Evolutionary conservation across 2,329 filamentous ascomycete genomes (phyloP).

Genomic region (Colletotrichum costaricense): DNA sequence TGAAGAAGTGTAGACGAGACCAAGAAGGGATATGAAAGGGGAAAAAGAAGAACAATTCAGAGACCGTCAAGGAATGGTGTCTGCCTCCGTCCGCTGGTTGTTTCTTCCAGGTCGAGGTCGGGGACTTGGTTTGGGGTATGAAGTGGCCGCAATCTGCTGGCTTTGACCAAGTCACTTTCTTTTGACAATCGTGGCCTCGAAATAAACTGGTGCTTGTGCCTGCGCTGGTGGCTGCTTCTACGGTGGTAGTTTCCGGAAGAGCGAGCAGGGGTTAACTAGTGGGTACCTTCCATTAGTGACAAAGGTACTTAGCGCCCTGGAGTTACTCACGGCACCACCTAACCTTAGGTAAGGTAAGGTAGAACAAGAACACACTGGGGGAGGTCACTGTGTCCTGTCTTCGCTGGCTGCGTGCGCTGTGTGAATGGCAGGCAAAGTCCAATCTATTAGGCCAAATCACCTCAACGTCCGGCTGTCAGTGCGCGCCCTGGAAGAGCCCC

Average conservation of each 20-base stretch:
- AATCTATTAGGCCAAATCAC: neutral
- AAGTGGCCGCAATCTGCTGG: slow-evolving; percentile 13
- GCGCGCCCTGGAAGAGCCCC: slow-evolving; percentile 3
- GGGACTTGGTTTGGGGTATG: neutral
- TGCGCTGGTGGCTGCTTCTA: neutral
- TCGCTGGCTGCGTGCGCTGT: neutral
- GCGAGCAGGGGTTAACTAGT: neutral
- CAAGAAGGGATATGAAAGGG: neutral
- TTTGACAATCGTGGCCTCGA: slow-evolving; percentile 50
- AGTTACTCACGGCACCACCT: too few relatives aligned
- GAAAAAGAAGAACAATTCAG: neutral
- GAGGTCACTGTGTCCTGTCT: slow-evolving; percentile 18
- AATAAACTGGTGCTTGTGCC: slow-evolving; percentile 36
- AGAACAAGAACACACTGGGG: slow-evolving; percentile 23
- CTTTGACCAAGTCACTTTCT: slow-evolving; percentile 24
- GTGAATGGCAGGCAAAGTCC: neutral
- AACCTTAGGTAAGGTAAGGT: too few relatives aligned
- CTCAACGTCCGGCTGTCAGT: slow-evolving; percentile 1
- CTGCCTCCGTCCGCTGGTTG: neutral
- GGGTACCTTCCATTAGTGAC: neutral
- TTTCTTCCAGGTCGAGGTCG: slow-evolving; percentile 3
- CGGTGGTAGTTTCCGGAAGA: slow-evolving; percentile 6
- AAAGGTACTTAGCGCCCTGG: neutral
- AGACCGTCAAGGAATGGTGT: neutral
- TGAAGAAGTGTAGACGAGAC: neutral